Evolutionary conservation across 305 asterid genomes (phyloP), one percentile per base, ranked within the genome.

Genomic region (Solanum aculeatissimum): DNA sequence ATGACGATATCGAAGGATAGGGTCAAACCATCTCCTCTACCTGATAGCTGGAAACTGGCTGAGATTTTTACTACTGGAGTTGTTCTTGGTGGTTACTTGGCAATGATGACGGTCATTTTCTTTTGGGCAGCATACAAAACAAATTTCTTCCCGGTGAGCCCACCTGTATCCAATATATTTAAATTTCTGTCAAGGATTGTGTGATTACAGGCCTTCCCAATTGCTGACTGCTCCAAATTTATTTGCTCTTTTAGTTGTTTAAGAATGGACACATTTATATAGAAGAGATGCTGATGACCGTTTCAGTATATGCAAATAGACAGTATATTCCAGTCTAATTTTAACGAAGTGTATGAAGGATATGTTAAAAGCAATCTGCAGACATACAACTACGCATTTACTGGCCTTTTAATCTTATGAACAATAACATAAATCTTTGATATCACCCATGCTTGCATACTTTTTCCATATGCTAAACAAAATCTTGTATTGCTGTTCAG

Each of bases 1-100:
- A 93, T 93, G 97, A 92, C 97, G 72, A 93, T 93, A 87, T 93
- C 97, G 6, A 93, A 93, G 86, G 97, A 93, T 85, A 86, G 96
- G 86, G 97, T 93, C 87, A 93, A 91, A 58, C 97, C 97, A 15
- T 92, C 97, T 85, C 97, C 97, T 47, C 92, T 92, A 80, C 97
- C 97, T 0, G 97, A 93, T 90, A 93, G 97, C 90, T 93, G 97
- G 97, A 93, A 93, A 87, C 94, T 93, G 74, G 85, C 92, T 57
- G 97, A 93, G 86, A 93, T 93, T 69, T 93, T 93, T 43, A 90
- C 96, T 29, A 93, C 97, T 18, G 97, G 96, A 83, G 71, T 93
- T 85, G 62, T 93, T 86, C 95, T 93, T 32, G 96, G 97, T 55
- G 93, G 93, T 83, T 93, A 93, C 91, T 88, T 93, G 87, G 97